A percentile compares a stretch with the other conserved stretches of the same genome.
Evolutionary conservation across 2,329 filamentous ascomycete genomes (phyloP).

Genomic region (Sarocladiaceae sp.): DNA sequence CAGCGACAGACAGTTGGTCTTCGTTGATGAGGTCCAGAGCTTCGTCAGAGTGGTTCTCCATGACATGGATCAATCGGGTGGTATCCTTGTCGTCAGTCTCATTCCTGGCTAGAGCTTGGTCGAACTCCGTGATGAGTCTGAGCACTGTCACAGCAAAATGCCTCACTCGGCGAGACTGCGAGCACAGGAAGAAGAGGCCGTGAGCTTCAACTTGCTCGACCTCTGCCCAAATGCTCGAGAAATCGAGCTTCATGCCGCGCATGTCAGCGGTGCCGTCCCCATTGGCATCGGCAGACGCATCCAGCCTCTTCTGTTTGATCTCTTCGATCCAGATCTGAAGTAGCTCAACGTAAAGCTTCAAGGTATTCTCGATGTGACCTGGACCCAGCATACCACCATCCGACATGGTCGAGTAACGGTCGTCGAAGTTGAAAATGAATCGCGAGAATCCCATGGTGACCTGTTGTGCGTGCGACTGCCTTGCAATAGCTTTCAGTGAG

Average conservation of each 20-base stretch:
- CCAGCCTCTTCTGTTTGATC: constrained; percentile 77
- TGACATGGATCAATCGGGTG: constrained; percentile 75
- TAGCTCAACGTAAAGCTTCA: constrained; percentile 87
- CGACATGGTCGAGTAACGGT: constrained; percentile 94
- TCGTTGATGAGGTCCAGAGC: constrained; percentile 83
- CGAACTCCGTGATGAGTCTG: constrained; percentile 87
- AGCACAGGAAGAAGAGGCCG: constrained; percentile 94
- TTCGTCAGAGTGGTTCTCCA: constrained; percentile 81
- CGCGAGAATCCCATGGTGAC: constrained; percentile 94
- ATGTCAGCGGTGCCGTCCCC: constrained; percentile 61
- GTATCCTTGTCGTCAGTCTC: constrained; percentile 53
- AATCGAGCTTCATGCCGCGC: constrained; percentile 70
- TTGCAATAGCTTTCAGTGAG: constrained; percentile 89
- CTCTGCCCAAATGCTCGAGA: constrained; percentile 83
- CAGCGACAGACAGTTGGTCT: constrained; percentile 83
- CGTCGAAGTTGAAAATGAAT: constrained; percentile 98
- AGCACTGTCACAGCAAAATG: constrained; percentile 89
- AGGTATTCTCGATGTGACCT: constrained; percentile 88
- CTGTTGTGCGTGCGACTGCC: constrained; percentile 87
- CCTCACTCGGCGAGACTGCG: constrained; percentile 83
- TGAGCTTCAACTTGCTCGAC: constrained; percentile 97
- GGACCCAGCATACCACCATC: constrained; percentile 94
- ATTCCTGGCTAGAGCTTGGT: constrained; percentile 74
- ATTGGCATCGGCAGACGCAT: constrained; percentile 57
- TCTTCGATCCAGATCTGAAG: constrained; percentile 97